A percentile compares a stretch with the other conserved stretches of the same genome.
phyloP scores from a whole-genome alignment of 768 basidiomycete species.

The Paxillus involutus region DNA sequence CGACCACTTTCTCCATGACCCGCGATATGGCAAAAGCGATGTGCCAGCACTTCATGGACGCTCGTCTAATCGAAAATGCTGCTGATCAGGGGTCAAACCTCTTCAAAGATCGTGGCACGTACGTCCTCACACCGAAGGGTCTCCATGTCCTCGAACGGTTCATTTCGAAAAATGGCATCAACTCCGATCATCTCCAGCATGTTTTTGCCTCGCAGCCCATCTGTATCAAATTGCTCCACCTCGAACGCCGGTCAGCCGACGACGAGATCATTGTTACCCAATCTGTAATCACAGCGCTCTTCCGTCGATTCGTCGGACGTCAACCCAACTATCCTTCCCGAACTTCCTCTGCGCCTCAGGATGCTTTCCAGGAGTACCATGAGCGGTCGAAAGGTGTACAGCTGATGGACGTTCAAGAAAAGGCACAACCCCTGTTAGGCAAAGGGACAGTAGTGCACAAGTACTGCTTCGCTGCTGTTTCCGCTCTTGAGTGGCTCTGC shows the following conservation, averaged over 20 bases:
- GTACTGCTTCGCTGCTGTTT: constrained; percentile 82
- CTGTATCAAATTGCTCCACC: constrained; percentile 95
- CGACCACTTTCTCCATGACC: constrained; percentile 99
- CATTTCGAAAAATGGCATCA: constrained; percentile 99
- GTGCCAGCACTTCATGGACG: constrained; percentile 99
- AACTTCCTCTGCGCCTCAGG: constrained; percentile 45
- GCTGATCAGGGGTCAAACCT: constrained; percentile 83
- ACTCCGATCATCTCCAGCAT: constrained; percentile 84
- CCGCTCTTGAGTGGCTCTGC: constrained; percentile 93
- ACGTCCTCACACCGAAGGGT: constrained; percentile 94
- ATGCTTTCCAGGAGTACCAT: constrained; percentile 72
- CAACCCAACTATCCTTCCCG: constrained; percentile 72
- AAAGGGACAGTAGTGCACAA: constrained; percentile 48
- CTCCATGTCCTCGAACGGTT: constrained; percentile 99
- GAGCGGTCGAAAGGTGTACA: constrained; percentile 76
- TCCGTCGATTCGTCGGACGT: constrained; percentile 92
- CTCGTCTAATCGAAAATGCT: constrained; percentile 95
- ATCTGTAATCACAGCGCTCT: constrained; percentile 90
- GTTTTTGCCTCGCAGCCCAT: constrained; percentile 94
- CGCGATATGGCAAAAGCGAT: constrained; percentile 99
- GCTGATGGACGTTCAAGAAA: constrained; percentile 71
- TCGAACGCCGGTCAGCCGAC: constrained; percentile 88
- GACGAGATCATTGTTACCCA: constrained; percentile 98
- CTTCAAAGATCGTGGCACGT: constrained; percentile 98
- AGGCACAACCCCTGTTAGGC: constrained; percentile 54